Base-by-base conservation (phyloP, 75 land plant species). In the Chamaecyparis obtusa region DNA sequence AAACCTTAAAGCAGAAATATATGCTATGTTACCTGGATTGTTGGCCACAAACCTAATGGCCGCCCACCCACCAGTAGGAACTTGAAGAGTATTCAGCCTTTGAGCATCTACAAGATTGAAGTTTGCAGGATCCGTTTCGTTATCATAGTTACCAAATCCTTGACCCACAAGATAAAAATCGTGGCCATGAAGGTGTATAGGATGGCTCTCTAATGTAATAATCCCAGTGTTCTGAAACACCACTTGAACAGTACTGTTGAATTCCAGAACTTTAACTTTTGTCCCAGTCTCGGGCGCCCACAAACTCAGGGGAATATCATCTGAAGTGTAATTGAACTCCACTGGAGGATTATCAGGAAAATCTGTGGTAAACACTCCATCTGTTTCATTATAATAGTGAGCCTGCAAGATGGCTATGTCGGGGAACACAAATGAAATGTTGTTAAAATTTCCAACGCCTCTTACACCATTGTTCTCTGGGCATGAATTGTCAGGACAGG, bases 61-160 rank as follows among this genome's bases (percentile, higher is more conserved):
- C 15, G 54, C 54, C 54, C 54, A 51, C 15, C 54, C 54, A 51
- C 54, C 54, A 51, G 54, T 51, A 51, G 54, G 54, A 51, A 51
- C 54, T 51, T 13, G 13, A 9, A 51, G 2, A 51, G 54, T 51
- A 13, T 13, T 51, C 54, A 57, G 19, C 54, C 46, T 82, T 13
- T 86, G 87, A 21, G 87, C 84, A 86, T 86, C 85, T 10, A 71
- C 46, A 0, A 86, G 76, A n/a, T 86, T 86, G 51, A 86, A 86
- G 86, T n/a, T 74, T 11, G 24, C 24, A 80, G 87, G 84, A 5
- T 86, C 87, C 2, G 87, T 86, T 16, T 48, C 9, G 0, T 46
- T 1, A 80, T 86, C 77, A 43, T 79, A 86, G 21, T 86, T 86
- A 13, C 87, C 85, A n/a, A 41, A 30, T 1, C 87, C 87, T 10